Conservation (phyloP, 2,329 filamentous ascomycete genomes). For the Penicillium paneum region DNA sequence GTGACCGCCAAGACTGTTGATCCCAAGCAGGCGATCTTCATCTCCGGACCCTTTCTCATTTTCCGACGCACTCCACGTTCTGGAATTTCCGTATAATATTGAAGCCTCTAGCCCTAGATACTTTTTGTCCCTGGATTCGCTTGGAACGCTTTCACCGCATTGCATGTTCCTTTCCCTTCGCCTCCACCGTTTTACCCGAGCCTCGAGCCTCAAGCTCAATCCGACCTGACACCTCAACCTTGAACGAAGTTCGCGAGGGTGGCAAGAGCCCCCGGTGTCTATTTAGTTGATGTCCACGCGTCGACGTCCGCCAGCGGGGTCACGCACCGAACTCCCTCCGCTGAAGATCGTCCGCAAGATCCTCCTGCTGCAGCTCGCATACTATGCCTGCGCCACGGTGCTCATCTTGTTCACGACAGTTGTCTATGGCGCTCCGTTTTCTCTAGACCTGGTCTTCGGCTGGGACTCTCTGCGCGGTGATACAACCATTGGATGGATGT, state of each 20-base stretch:
- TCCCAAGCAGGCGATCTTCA: constrained; percentile 13
- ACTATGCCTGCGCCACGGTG: constrained; percentile 60
- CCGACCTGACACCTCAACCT: not conserved
- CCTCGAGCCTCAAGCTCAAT: constrained; percentile 10
- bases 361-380: constrained; percentile 60
- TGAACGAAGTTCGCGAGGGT: not conserved
- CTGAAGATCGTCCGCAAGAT: constrained; percentile 67
- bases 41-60: constrained; percentile 11
- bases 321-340: constrained; percentile 64
- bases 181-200: not conserved
- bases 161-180: constrained; percentile 1
- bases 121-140: not conserved
- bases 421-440: constrained; percentile 61
- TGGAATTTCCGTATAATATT: not conserved
- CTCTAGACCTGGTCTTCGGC: constrained; percentile 57
- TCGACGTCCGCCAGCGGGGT: constrained; percentile 62
- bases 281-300: constrained; percentile 41
- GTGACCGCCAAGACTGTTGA: constrained; percentile 27
- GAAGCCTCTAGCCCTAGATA: not conserved
- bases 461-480: constrained; percentile 65
- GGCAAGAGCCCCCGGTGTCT: not conserved
- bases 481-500: constrained; percentile 67
- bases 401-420: constrained; percentile 67
- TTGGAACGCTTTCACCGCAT: not conserved
- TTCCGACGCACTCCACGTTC: constrained; percentile 1